Base-by-base conservation (phyloP, 2,329 filamentous ascomycete genomes). In the Fonsecaea monophora region DNA sequence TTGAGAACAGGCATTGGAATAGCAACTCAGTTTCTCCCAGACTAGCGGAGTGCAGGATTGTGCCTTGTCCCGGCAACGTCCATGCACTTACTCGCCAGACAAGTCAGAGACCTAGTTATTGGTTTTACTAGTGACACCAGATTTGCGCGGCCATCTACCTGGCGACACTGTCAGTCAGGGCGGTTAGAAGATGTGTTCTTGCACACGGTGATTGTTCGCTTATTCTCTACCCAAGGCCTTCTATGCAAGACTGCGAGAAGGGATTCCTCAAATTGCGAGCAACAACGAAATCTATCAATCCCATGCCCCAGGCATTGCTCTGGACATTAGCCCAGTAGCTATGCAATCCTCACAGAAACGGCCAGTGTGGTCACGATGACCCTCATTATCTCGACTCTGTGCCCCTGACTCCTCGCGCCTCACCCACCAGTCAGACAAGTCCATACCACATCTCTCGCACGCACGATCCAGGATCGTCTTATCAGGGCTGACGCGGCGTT, bases 381-480 rank as follows among this genome's bases (percentile, higher is more conserved):
- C 15, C 4, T 59, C 34, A 25, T 50, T 21, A 12, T 42, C 53
- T 18, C 34, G n/a, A 35, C 53, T 15, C 18, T 53, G 30, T 3
- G 18, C 34, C 25, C 50, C 50, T 6, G 53, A 32, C 25, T 25
- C 25, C 48, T 64, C 40, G 12, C 57, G 32, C 30, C 53, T 50
- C 18, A 58, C 57, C 62, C 66, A 62, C 66, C 61, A 64, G 35
- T 68, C 62, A 35, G 56, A 42, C 64, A 62, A 53, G 38, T 62
- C 62, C 13, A 40, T 59, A 21, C 66, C 62, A 18, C 66, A 68
- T 15, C 58, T 53, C 13, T 40, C 58, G 42, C 66, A 68, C 21
- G 37, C 53, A 18, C 21, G 38, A 6, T 60, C 45, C 8, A 53
- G 30, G 5, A 6, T 25, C 18, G 32, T 48, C 25, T 12, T 21